Conservation (phyloP, 768 basidiomycete genomes). For the Mrakia hoshinonis region DNA sequence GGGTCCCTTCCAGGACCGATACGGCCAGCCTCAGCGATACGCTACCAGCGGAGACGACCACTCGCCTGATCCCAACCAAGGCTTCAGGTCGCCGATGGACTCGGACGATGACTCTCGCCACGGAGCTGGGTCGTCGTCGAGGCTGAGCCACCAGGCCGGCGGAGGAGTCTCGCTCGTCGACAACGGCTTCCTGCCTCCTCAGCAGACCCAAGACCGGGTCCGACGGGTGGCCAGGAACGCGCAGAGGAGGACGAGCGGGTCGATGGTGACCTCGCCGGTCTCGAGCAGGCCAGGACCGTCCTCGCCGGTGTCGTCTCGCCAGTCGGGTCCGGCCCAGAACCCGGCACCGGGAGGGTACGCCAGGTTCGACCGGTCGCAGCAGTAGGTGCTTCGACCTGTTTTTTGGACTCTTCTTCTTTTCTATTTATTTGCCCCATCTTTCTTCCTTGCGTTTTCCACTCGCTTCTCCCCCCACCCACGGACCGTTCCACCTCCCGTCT, state of each 20-base stretch:
- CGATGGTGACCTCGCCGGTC: background rate
- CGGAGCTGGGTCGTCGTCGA: background rate
- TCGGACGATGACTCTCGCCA: slow-evolving; percentile 31
- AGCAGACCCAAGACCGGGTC: slow-evolving; percentile 52
- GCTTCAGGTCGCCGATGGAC: slow-evolving; percentile 43
- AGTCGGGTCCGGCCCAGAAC: background rate
- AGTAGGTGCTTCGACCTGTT: slow-evolving; percentile 1
- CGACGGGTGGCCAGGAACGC: slow-evolving; percentile 61
- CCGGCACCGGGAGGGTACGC: slow-evolving; percentile 13
- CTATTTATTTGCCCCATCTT: slow-evolving; percentile 8
- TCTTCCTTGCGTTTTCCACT: background rate
- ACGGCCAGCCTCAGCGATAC: slow-evolving; percentile 30
- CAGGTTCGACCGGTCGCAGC: slow-evolving; percentile 20
- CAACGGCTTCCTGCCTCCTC: slow-evolving; percentile 59
- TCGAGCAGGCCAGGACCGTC: slow-evolving; percentile 18
- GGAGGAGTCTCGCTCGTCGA: slow-evolving; percentile 75
- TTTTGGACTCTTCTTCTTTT: slow-evolving; percentile 8
- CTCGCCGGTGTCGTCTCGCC: slow-evolving; percentile 2
- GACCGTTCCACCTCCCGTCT: background rate
- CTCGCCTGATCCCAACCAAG: slow-evolving; percentile 23
- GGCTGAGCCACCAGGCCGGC: slow-evolving; percentile 31
- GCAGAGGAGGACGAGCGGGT: slow-evolving; percentile 34
- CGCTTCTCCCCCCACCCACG: background rate
- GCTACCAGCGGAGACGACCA: slow-evolving; percentile 44
- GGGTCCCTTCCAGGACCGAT: slow-evolving; percentile 17